These are phyloP conservation scores for Coffea humblotiana DNA, from an alignment of 305 asterid species.

Conservation along the genomic window DNA sequence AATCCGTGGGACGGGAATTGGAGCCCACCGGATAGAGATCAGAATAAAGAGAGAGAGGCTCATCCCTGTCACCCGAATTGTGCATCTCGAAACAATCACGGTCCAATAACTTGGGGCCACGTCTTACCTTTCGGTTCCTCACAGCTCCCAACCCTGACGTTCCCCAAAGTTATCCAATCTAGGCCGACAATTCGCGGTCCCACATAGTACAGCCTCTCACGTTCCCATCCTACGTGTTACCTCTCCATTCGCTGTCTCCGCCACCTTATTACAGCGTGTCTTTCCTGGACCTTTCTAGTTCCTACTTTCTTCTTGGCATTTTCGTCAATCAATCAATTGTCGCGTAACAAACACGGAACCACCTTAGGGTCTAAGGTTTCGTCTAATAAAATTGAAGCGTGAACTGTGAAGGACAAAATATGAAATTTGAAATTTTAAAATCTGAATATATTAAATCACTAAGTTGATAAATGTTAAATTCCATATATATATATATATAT, in stretches of 20 bases:
- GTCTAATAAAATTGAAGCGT: too few relatives aligned
- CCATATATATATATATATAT: too few relatives aligned
- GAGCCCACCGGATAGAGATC: slow-evolving; percentile 21
- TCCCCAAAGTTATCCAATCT: slow-evolving; percentile 19
- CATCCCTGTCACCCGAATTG: slow-evolving; percentile 13
- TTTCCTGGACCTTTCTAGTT: slow-evolving; percentile 1
- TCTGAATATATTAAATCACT: too few relatives aligned
- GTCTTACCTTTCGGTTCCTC: slow-evolving; percentile 14
- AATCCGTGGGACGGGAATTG: slow-evolving; percentile 23
- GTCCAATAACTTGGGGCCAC: slow-evolving; percentile 32
- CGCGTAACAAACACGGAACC: background rate
- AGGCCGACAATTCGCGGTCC: slow-evolving; percentile 49
- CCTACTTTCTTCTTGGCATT: background rate
- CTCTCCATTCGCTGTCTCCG: background rate
- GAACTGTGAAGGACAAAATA: too few relatives aligned
- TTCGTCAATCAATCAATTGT: background rate
- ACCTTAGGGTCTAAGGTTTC: too few relatives aligned
- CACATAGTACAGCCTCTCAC: slow-evolving; percentile 21
- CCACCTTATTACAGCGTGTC: slow-evolving; percentile 21
- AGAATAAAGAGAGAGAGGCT: too few relatives aligned
- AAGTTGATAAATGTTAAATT: too few relatives aligned
- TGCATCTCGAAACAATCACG: slow-evolving; percentile 22
- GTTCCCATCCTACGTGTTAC: slow-evolving; percentile 25
- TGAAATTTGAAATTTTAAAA: too few relatives aligned
- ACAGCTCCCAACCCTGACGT: slow-evolving; percentile 23